Percentiles rank a stretch among this genome's conserved stretches.
Conservation (phyloP, 176 grass and related monocot genomes). For the Triticum aestivum region DNA sequence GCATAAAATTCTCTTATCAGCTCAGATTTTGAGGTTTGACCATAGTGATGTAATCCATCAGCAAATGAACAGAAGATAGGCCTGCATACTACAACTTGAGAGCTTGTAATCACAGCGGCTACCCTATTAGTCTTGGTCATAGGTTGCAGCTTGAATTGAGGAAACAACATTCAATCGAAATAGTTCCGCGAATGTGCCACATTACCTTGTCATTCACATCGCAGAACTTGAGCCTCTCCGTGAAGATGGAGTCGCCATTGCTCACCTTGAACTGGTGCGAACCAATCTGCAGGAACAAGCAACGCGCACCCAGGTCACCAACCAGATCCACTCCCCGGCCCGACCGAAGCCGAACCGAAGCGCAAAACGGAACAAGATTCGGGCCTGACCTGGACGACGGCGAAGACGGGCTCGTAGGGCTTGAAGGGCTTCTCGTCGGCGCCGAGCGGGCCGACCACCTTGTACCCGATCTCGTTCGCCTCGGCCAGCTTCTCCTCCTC, state of each 20-base stretch:
- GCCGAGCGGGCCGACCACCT: constrained; percentile 58
- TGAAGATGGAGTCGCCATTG: constrained; percentile 98
- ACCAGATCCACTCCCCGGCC: constrained; percentile 12
- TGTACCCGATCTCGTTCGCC: constrained; percentile 83
- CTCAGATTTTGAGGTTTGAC: background rate
- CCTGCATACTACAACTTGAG: background rate
- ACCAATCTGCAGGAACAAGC: constrained; percentile 59
- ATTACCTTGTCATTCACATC: constrained; percentile 93
- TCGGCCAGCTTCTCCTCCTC: constrained; percentile 78
- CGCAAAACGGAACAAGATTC: background rate
- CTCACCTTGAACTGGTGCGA: constrained; percentile 99
- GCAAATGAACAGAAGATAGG: background rate
- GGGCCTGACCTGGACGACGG: constrained; percentile 68
- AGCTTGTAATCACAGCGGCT: background rate
- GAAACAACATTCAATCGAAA: too few species aligned
- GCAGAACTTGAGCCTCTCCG: constrained; percentile 89
- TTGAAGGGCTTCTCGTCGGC: constrained; percentile 90
- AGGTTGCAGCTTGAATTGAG: background rate
- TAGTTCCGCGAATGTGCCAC: background rate
- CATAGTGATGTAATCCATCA: background rate
- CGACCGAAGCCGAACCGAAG: background rate
- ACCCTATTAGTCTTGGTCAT: background rate
- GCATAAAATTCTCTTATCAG: background rate
- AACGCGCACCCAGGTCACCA: background rate
- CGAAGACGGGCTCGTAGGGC: constrained; percentile 75